Evolutionary conservation across 2,329 filamentous ascomycete genomes (phyloP).

Genomic region (Pyricularia sp.): DNA sequence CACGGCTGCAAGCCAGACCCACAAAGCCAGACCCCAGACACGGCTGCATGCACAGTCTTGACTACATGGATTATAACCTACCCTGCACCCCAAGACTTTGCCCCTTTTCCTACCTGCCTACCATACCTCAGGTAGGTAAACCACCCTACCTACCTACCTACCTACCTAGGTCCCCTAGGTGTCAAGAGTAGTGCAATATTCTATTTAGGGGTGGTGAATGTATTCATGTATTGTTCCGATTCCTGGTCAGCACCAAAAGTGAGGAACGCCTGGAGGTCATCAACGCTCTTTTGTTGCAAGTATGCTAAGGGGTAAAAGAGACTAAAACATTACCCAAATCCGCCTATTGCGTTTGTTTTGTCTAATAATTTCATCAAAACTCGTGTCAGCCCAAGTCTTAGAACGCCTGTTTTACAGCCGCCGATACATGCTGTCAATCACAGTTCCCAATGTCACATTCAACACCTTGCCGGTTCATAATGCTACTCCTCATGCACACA

Average conservation of each 20-base stretch:
- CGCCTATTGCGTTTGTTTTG: neutral
- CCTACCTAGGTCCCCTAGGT: no score
- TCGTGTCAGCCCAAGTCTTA: neutral
- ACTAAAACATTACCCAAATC: neutral
- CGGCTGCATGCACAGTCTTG: neutral
- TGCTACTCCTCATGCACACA: neutral
- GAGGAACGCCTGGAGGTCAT: neutral
- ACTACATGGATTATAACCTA: neutral
- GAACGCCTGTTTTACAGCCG: neutral
- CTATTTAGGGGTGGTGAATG: neutral
- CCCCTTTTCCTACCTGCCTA: neutral
- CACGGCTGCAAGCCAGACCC: neutral
- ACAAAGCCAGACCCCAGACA: neutral
- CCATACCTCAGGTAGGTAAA: no score
- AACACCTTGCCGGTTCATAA: neutral
- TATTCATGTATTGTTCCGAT: neutral
- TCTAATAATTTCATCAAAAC: neutral
- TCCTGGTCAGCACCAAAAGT: neutral
- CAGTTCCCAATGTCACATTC: neutral
- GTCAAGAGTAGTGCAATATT: neutral
- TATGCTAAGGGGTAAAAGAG: neutral
- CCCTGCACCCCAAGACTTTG: neutral
- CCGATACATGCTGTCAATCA: neutral
- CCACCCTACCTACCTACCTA: no score
- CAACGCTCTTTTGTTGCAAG: neutral